Base-by-base conservation (phyloP, 805 yeast genomes). In the Starmerella powellii region DNA sequence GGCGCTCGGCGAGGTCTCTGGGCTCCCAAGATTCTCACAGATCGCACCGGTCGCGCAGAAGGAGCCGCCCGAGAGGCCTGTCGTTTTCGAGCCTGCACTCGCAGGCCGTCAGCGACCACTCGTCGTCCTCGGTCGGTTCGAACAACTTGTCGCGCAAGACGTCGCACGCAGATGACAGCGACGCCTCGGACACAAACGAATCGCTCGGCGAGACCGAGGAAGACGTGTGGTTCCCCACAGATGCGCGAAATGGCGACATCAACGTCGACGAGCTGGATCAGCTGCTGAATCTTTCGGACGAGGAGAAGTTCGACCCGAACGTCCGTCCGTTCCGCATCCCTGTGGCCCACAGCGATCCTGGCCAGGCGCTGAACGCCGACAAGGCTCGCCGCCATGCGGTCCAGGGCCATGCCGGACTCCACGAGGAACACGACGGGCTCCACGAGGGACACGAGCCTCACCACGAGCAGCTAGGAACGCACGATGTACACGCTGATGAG, bases 151-250 rank as follows among this genome's bases (percentile, higher is more conserved):
- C 48, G 8, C 38, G 45, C 8, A 42, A 37, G n/a, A 47, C 48
- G 18, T 42, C 40, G 3, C 47, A 46, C 19, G 53, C 51, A 4
- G 52, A 45, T 34, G 61, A 51, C 20, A 51, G 52, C 16, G 60
- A 56, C 19, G 54, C 56, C 20, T 26, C 45, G 8, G 63, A 52
- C 17, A 57, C 64, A 8, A 55, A 55, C 30, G 52, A 49, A 24
- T 50, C 58, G 16, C 41, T 57, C 3, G 94, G 83, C 53, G 95
- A 86, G 57, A 85, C 95, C 0, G 97, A 88, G 56, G 95, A 85
- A 58, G 97, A 88, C 71, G 98, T 88, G 34, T 88, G 97, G 67
- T 87, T 87, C 63, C 97, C 97, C 8, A 80, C 79, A 46, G 74
- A 71, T 43, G 66, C 68, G 12, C 66, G 74, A 38, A 44, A 40